phyloP scores from a whole-genome alignment of 2,329 filamentous ascomycete genomes.

The Aspergillus fijiensis region DNA sequence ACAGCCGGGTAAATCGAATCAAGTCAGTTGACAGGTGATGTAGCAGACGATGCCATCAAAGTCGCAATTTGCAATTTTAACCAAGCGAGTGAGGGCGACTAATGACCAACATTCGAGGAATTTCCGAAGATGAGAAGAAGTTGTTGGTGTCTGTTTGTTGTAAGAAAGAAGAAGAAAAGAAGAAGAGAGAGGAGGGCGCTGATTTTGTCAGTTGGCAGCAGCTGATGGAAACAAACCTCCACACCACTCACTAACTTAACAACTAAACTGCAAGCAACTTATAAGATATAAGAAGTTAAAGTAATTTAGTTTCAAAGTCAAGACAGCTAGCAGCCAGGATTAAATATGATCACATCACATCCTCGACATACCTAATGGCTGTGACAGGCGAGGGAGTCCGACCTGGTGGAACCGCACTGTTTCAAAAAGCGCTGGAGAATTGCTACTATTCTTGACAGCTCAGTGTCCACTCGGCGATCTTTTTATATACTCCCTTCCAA shows the following conservation, averaged over 20 bases:
- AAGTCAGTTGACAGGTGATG: too few relatives aligned
- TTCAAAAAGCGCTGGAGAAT: conserved; percentile 21
- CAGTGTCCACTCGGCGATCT: neutral
- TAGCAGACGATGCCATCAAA: neutral
- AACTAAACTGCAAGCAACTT: neutral
- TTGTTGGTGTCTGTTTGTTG: neutral
- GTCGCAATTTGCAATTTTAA: neutral
- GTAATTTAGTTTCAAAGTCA: neutral
- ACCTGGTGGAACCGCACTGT: conserved; percentile 19
- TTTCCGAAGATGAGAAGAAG: conserved; percentile 4
- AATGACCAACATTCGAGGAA: neutral
- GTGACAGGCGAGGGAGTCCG: neutral
- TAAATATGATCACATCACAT: conserved; percentile 5
- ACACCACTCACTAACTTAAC: neutral
- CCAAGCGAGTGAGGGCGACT: conserved; percentile 4
- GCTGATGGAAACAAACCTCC: neutral
- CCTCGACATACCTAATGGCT: neutral
- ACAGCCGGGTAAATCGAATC: neutral
- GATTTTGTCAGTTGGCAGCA: conserved; percentile 11
- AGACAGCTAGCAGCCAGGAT: neutral
- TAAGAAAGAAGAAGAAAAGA: conserved; percentile 8
- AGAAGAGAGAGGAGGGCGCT: conserved; percentile 10
- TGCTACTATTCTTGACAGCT: conserved; percentile 11
- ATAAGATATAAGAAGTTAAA: neutral
- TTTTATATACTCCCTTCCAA: neutral